Evolutionary conservation across 2,329 filamentous ascomycete species (phyloP), one percentile per base, ranked within the genome.

Genomic region (Plectosphaerella sp.): DNA sequence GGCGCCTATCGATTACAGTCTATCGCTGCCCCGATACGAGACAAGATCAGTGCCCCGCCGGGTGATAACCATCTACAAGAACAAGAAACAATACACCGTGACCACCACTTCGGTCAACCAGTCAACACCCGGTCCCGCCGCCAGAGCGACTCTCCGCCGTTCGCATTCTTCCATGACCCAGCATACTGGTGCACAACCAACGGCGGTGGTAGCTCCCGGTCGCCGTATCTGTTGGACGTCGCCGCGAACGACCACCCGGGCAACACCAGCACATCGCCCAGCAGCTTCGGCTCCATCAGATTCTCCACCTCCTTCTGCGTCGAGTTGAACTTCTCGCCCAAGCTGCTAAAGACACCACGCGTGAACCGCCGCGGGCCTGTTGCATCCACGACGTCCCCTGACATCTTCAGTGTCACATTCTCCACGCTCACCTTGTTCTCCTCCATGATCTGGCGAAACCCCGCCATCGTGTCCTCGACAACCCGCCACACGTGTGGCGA

Each of bases 111-210:
- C 22, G 22, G 22, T 33, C 28, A 10, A 33, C 28, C 8, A 33
- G 4, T 33, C 28, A 7, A 7, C 28, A 33, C 8, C 22, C 22
- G 22, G 5, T 22, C 8, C 28, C 28, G 28, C 28, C 28, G 28
- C 28, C 28, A 33, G 28, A 33, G 28, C 14, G 37, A 41, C 43
- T 46, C 43, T 9, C 58, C 58, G 4, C 57, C 57, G n/a, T 56
- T 22, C 12, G 52, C 47, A 35, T 60, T 60, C 54, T 59, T 60
- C 58, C 57, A 60, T 15, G 42, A 50, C 5, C 58, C 57, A 18
- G 57, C 54, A 46, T 60, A 59, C 28, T 61, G 56, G 41, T 62
- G 59, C 18, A 33, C 58, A 24, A 61, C 58, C 47, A 62, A 50
- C 5, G 49, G 33, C 4, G 52, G 52, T 4, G 49, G 50, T 11